Evolutionary conservation across 2,329 filamentous ascomycete species (phyloP).

Genomic region (Aspergillus novoparasiticus): DNA sequence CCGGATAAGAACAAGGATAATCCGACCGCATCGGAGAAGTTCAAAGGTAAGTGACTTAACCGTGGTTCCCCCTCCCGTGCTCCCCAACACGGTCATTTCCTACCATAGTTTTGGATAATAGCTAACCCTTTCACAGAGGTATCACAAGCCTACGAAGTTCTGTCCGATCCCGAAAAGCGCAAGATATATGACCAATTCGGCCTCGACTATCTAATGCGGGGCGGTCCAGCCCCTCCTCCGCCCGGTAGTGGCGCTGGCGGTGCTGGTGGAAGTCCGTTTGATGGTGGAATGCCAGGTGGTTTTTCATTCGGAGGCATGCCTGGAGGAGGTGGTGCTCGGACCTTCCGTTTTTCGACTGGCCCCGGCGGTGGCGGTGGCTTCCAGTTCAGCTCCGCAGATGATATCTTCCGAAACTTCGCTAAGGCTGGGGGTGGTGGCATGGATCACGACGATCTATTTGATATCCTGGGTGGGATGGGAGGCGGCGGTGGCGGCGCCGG

Average conservation of each 20-base stretch:
- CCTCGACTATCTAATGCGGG: conserved; percentile 86
- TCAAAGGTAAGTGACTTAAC: conserved; percentile 67
- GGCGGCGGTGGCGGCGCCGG: conserved; percentile 39
- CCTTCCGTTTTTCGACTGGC: conserved; percentile 50
- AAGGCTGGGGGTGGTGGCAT: conserved; percentile 57
- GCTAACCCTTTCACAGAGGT: conserved; percentile 60
- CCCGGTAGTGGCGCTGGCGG: conserved; percentile 59
- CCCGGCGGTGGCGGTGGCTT: conserved; percentile 68
- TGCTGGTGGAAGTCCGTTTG: conserved; percentile 61
- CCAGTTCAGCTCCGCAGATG: conserved; percentile 78
- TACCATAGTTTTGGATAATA: neutral
- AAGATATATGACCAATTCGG: conserved; percentile 94
- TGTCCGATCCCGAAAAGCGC: conserved; percentile 95
- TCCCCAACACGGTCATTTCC: neutral
- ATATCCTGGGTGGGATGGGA: conserved; percentile 46
- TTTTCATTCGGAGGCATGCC: conserved; percentile 56
- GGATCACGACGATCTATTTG: conserved; percentile 57
- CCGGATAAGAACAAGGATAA: conserved; percentile 98
- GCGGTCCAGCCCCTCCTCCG: conserved; percentile 70
- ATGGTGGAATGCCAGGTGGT: conserved; percentile 57
- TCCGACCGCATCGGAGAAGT: conserved; percentile 82
- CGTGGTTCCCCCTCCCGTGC: conserved; percentile 4
- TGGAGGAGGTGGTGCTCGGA: conserved; percentile 52
- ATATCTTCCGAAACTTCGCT: conserved; percentile 84
- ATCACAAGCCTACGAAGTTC: conserved; percentile 96